phyloP scores from a whole-genome alignment of 345 rosid genomes.

The Salix arbutifolia region DNA sequence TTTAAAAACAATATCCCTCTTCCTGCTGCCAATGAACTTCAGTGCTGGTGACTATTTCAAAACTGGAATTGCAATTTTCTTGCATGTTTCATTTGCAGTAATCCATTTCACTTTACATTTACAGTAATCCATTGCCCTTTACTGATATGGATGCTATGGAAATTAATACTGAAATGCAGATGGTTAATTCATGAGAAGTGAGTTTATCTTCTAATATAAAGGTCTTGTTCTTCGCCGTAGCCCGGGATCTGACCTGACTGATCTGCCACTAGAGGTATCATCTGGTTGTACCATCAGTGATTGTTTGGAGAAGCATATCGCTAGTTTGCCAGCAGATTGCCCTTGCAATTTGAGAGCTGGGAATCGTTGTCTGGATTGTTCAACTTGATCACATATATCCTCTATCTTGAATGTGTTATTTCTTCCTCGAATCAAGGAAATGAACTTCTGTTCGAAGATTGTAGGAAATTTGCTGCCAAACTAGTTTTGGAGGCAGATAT shows the following conservation, averaged over 20 bases:
- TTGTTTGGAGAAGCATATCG: slow-evolving; percentile 58
- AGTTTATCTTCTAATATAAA: slow-evolving; percentile 42
- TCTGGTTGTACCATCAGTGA: slow-evolving; percentile 59
- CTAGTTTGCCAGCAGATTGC: slow-evolving; percentile 17
- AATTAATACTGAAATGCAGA: slow-evolving; percentile 3
- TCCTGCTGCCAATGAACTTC: neutral
- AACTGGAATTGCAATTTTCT: neutral
- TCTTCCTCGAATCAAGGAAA: no score
- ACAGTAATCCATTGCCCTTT: neutral
- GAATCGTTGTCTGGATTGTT: no score
- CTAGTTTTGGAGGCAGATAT: no score
- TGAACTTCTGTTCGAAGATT: no score
- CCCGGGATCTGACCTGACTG: slow-evolving; percentile 71
- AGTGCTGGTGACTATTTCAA: neutral
- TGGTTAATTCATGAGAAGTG: slow-evolving; percentile 6
- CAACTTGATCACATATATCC: no score
- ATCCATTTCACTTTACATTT: neutral
- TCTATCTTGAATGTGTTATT: no score
- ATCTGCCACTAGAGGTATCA: slow-evolving; percentile 47
- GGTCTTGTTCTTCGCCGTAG: slow-evolving; percentile 81
- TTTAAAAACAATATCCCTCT: neutral
- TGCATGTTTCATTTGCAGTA: neutral
- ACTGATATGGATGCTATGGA: slow-evolving; percentile 24
- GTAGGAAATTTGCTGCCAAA: no score
- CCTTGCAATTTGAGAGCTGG: no score